phyloP scores from a whole-genome alignment of 495 filamentous ascomycete genomes.

The Xylaria sp. region DNA sequence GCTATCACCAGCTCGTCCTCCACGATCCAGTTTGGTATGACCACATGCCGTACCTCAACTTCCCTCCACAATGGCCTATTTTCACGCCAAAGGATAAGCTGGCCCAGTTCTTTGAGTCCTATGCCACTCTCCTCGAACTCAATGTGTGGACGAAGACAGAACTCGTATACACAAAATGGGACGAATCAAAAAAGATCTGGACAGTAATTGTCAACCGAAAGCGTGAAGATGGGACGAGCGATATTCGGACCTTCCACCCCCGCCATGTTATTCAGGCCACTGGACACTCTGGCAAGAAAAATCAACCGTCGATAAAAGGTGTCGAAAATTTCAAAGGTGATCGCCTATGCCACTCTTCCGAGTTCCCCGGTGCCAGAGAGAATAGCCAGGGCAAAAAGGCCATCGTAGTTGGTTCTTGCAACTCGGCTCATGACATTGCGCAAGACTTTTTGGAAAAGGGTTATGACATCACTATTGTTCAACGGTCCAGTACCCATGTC shows the following conservation, averaged over 20 bases:
- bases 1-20: slow-evolving; percentile 60
- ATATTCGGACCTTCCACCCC: slow-evolving; percentile 54
- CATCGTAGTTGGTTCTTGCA: slow-evolving; percentile 68
- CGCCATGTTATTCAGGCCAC: slow-evolving; percentile 69
- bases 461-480: slow-evolving; percentile 68
- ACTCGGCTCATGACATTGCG: slow-evolving; percentile 71
- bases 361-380: slow-evolving; percentile 63
- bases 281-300: slow-evolving; percentile 69
- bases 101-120: slow-evolving; percentile 73
- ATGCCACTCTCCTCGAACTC: slow-evolving; percentile 68
- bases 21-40: slow-evolving; percentile 74
- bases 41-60: slow-evolving; percentile 70
- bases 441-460: slow-evolving; percentile 71
- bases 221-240: slow-evolving; percentile 49
- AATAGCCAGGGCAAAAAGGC: slow-evolving; percentile 65
- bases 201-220: slow-evolving; percentile 59
- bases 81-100: slow-evolving; percentile 77
- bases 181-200: slow-evolving; percentile 60
- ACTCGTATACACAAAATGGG: slow-evolving; percentile 56
- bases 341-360: slow-evolving; percentile 68
- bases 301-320: slow-evolving; percentile 64
- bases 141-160: slow-evolving; percentile 68
- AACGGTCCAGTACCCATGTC: slow-evolving; percentile 67
- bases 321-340: slow-evolving; percentile 57
- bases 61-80: slow-evolving; percentile 66